These are phyloP conservation scores for Emmonsiellopsis sp. DNA, from an alignment of 2,329 filamentous ascomycete species.

Conservation along the genomic window DNA sequence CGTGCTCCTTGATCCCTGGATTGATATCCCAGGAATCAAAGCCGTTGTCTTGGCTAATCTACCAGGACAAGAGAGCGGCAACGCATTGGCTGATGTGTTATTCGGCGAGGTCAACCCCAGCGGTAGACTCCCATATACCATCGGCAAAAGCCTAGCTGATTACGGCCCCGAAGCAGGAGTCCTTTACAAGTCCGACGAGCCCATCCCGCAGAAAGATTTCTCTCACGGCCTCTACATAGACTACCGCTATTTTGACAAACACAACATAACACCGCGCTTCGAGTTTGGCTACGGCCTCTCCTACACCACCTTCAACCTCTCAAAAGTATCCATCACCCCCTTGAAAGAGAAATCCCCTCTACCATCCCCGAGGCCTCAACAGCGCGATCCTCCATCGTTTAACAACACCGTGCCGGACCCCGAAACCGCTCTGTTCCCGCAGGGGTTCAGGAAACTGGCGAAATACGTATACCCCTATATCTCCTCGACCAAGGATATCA, in stretches of 20 bases:
- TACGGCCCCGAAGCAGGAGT: conserved; percentile 62
- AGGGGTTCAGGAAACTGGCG: conserved; percentile 50
- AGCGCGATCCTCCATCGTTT: conserved; percentile 46
- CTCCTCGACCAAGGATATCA: conserved; percentile 40
- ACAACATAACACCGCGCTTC: conserved; percentile 64
- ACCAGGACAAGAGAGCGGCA: conserved; percentile 48
- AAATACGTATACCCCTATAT: conserved; percentile 71
- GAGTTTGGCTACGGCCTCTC: conserved; percentile 81
- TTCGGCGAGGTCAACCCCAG: conserved; percentile 36
- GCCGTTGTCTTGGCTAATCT: conserved; percentile 56
- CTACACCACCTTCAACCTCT: conserved; percentile 65
- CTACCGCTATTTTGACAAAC: conserved; percentile 80
- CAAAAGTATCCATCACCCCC: conserved; percentile 41
- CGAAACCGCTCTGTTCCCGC: conserved; percentile 52
- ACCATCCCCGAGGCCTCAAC: conserved; percentile 34
- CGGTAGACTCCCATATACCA: conserved; percentile 55
- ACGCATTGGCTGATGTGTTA: conserved; percentile 37
- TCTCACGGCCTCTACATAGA: conserved; percentile 78
- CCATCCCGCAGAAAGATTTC: conserved; percentile 74
- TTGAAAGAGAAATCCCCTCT: conserved; percentile 42
- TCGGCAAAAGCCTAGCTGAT: conserved; percentile 46
- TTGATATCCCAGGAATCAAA: conserved; percentile 55
- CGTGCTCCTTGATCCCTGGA: conserved; percentile 52
- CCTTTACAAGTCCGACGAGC: conserved; percentile 58
- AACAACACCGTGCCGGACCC: conserved; percentile 46